Conservation (phyloP, 768 basidiomycete genomes). For the Kwoniella botswanensis region DNA sequence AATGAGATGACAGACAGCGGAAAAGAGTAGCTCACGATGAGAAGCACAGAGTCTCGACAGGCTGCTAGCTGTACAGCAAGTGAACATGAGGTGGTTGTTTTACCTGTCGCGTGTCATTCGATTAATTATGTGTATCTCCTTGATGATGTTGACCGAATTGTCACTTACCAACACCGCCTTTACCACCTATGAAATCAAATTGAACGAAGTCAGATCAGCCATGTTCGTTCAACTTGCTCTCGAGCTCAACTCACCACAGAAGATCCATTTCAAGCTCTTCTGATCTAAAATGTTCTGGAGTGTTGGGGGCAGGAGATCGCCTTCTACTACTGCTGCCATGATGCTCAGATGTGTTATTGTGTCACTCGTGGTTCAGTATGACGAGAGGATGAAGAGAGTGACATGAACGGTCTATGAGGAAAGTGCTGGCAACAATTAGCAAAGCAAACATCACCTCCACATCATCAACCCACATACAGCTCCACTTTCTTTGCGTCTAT, state of each 20-base stretch:
- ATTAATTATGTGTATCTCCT: not conserved
- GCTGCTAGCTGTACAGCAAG: constrained; percentile 94
- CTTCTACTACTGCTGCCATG: constrained; percentile 61
- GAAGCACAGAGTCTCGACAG: constrained; percentile 88
- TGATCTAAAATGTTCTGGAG: constrained; percentile 96
- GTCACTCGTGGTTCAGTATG: too few relatives aligned
- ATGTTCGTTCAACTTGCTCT: not conserved
- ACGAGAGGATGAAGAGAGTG: too few relatives aligned
- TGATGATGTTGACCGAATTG: not conserved
- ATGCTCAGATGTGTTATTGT: not conserved
- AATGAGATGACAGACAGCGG: not conserved
- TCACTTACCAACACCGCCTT: constrained; percentile 94
- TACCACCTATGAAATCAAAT: constrained; percentile 71
- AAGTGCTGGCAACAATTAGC: constrained; percentile 2
- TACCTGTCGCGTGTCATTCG: constrained; percentile 65
- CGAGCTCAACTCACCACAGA: constrained; percentile 74
- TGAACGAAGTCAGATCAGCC: not conserved
- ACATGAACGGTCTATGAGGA: not conserved
- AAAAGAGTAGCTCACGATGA: constrained; percentile 73
- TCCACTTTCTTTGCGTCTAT: not conserved
- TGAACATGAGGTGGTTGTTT: constrained; percentile 97
- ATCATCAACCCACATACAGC: not conserved
- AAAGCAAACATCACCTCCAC: not conserved
- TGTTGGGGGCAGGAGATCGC: constrained; percentile 70
- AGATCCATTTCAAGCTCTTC: constrained; percentile 92